Conservation (phyloP, 257 asterid genomes). For the Jacaranda copaia region DNA sequence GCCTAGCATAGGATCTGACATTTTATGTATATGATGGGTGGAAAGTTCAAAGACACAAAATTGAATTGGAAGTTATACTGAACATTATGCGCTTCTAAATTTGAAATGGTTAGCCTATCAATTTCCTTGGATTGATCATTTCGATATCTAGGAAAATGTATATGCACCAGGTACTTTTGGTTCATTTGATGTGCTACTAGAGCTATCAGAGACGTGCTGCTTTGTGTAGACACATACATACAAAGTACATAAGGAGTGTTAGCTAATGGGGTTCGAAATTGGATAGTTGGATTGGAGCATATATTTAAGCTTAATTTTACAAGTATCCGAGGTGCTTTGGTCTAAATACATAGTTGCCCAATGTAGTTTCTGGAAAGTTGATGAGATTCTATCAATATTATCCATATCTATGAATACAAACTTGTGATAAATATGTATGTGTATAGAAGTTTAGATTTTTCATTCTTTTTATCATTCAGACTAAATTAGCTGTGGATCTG, state of each 20-base stretch:
- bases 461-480: not conserved
- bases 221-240: not conserved
- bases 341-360: not conserved
- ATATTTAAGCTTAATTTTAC: not conserved
- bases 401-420: not conserved
- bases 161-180: not conserved
- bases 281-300: not conserved
- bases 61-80: not conserved
- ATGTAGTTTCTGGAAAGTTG: not conserved
- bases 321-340: not conserved
- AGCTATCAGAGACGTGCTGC: not conserved
- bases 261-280: not conserved
- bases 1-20: not conserved
- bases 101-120: not conserved
- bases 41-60: not conserved
- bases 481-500: not conserved
- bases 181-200: not conserved
- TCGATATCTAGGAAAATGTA: not conserved
- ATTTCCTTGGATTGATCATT: not conserved
- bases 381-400: slow-evolving; percentile 7
- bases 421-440: not conserved
- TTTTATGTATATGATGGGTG: not conserved
- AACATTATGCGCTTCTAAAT: not conserved
- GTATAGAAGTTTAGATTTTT: not conserved
- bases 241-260: not conserved